Evolutionary conservation across 495 filamentous ascomycete genomes (phyloP), one percentile per base, ranked within the genome.

Genomic region (Podospora pseudopauciseta): DNA sequence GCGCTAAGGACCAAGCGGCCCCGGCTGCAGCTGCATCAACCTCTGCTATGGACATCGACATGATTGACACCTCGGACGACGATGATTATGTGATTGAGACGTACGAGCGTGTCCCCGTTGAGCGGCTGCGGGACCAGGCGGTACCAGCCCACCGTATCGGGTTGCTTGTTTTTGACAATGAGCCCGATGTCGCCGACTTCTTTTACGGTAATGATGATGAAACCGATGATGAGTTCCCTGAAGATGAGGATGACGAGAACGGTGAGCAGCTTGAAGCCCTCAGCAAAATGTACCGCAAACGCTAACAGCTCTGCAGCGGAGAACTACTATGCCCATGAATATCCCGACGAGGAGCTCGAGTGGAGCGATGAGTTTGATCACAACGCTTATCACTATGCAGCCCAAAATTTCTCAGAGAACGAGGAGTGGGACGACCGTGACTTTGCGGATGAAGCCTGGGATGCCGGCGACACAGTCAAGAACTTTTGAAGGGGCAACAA

Each of bases 311-410:
- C 18, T 56, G 65, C 60, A 86, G 84, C 84, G 54, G 85, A 87
- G 72, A 82, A 86, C 71, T 82, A 86, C 68, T 85, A 85, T 64
- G 73, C 81, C 0, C 79, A 82, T 9, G 85, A 87, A 56, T 87
- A 87, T 58, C 85, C 85, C 6, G 84, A 87, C 49, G 84, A 87
- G 23, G 85, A 87, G 59, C 80, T 87, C 16, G 83, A 80, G 5
- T 82, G 81, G 61, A 83, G 85, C 64, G 85, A 87, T 68, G 83
- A 86, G 65, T 82, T 77, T 60, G 80, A 72, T 55, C 72, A 74
- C 0, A 79, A 84, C 59, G 70, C 84, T 4, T 86, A 85, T 65
- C 68, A 72, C 5, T 86, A 78, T 67, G 72, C 76, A 32, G 83
- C 75, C n/a, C 63, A 70, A 16, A 84, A 83, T 58, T 78, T 78